Evolutionary conservation across 2,329 filamentous ascomycete genomes (phyloP).

Genomic region (Aspergillus brasiliensis): DNA sequence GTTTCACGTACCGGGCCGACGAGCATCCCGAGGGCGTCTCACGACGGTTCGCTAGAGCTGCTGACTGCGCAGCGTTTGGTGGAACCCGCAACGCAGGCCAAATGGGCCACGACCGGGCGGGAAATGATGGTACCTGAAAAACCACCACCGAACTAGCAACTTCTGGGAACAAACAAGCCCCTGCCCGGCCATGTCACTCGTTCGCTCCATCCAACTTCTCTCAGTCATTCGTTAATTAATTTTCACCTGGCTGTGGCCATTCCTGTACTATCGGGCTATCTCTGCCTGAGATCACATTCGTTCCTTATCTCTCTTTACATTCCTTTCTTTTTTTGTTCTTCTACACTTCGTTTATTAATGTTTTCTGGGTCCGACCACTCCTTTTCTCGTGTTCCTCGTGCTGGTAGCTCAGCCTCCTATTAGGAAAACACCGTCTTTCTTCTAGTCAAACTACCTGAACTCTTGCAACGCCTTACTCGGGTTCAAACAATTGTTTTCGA

Average conservation of each 20-base stretch:
- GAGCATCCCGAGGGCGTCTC: neutral
- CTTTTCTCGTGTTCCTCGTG: conserved; percentile 20
- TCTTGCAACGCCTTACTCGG: conserved; percentile 17
- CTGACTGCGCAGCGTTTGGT: neutral
- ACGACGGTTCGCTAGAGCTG: neutral
- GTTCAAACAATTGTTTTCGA: neutral
- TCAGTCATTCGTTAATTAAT: conserved; percentile 35
- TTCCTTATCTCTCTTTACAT: conserved; percentile 15
- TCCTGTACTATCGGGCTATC: conserved; percentile 15
- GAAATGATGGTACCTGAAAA: conserved; percentile 10
- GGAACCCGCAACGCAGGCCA: conserved; percentile 1
- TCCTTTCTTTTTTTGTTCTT: conserved; percentile 17
- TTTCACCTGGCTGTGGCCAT: conserved; percentile 16
- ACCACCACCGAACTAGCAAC: neutral
- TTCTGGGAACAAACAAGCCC: conserved; percentile 6
- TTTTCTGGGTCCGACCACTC: conserved; percentile 21
- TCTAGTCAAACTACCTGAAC: conserved; percentile 7
- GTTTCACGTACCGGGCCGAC: neutral
- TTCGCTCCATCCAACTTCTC: conserved; percentile 27
- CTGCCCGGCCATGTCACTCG: conserved; percentile 30
- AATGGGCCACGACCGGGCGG: conserved; percentile 2
- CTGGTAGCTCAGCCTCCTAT: conserved; percentile 14
- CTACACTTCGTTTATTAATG: conserved; percentile 18
- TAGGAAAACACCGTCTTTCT: conserved; percentile 11
- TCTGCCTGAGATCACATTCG: conserved; percentile 14